Percentiles rank a stretch among this genome's conserved stretches.
phyloP scores from a whole-genome alignment of 805 yeast genomes.

The Kluyveromyces starmeri region DNA sequence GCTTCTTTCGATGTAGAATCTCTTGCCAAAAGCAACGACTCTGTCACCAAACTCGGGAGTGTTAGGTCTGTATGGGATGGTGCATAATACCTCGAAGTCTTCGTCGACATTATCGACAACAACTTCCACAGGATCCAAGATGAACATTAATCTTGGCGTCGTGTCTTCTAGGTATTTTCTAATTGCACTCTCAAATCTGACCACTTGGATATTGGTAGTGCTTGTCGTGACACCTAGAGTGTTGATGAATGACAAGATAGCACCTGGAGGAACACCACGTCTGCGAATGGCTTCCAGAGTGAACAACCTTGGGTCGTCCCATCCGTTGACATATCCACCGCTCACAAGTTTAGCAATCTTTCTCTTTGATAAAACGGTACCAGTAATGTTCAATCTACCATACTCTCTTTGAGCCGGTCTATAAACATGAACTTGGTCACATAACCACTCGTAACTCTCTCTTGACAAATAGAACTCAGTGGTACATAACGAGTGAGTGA shows the following conservation, averaged over 20 bases:
- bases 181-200: conserved; percentile 82
- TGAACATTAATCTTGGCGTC: conserved; percentile 92
- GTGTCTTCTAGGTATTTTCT: conserved; percentile 81
- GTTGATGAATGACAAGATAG: conserved; percentile 84
- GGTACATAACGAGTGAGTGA: conserved; percentile 92
- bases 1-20: conserved; percentile 74
- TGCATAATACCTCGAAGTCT: conserved; percentile 58
- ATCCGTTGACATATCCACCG: conserved; percentile 75
- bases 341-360: conserved; percentile 89
- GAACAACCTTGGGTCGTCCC: conserved; percentile 97
- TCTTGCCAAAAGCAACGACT: conserved; percentile 65
- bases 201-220: conserved; percentile 82
- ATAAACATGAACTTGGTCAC: conserved; percentile 89
- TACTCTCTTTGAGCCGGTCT: conserved; percentile 99
- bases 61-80: conserved; percentile 88
- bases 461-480: conserved; percentile 88
- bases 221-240: conserved; percentile 96
- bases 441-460: conserved; percentile 96
- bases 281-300: conserved; percentile 92
- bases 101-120: conserved; percentile 75
- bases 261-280: conserved; percentile 99
- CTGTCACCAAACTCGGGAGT: conserved; percentile 66
- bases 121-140: conserved; percentile 78
- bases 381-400: conserved; percentile 91
- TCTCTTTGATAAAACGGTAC: conserved; percentile 90